Evolutionary conservation across 208 protist species (phyloP), one percentile per base, ranked within the genome.

Genomic region (Acanthamoeba sp.): DNA sequence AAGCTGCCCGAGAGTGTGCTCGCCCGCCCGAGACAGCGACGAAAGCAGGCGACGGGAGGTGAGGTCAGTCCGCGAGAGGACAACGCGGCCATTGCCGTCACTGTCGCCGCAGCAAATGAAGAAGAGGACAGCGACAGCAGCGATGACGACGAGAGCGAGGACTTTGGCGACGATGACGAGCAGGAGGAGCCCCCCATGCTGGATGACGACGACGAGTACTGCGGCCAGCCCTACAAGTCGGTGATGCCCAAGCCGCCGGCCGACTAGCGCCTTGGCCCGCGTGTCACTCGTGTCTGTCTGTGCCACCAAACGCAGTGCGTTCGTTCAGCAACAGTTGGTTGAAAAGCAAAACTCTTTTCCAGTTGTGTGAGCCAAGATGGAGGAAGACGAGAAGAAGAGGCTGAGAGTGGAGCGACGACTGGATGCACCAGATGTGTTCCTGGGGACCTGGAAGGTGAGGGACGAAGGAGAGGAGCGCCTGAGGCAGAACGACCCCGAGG

Each of bases 31-130:
- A n/a, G n/a, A n/a, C n/a, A n/a, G n/a, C n/a, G n/a, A n/a, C n/a
- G n/a, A n/a, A n/a, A n/a, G n/a, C n/a, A n/a, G n/a, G n/a, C n/a
- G n/a, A n/a, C n/a, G n/a, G n/a, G n/a, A n/a, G n/a, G 42, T 9
- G 69, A 80, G 38, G 3, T 80, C 69, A 80, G 69, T n/a, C 69
- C 69, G 38, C 69, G 22, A 69, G 59, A 80, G 69, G 69, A 80
- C 16, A 80, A 55, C 48, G 16, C 10, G 10, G 16, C 48, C 48
- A 20, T 16, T 55, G 48, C 48, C 48, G 16, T 6, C 6, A 20
- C 48, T 55, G 48, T 71, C 62, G 29, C 62, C 6, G 7, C 27
- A 71, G 22, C 62, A 27, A 71, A 69, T 9, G 22, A 69, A 4
- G 59, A 34, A 27, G n/a, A 69, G 59, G 59, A 7, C 14, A 69